Base-by-base conservation (phyloP, 345 rosid genomes). In the Orychophragmus violaceus region DNA sequence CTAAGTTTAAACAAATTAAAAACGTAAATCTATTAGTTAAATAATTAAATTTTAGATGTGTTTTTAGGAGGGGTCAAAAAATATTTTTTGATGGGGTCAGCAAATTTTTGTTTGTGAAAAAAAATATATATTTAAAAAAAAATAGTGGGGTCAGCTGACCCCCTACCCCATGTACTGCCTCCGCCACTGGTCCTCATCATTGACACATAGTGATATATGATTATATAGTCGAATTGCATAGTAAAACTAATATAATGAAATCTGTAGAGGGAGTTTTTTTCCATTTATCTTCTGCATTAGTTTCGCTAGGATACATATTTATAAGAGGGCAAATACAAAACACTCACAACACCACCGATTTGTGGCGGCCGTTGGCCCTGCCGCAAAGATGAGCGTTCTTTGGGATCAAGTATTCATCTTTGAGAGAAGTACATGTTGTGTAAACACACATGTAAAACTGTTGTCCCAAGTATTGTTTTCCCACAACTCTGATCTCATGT, bases 401-500 rank as follows among this genome's bases (percentile, higher is more conserved):
- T 0, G 55, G 32, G 32, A 50, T 24, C 18, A 24, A 13, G 32
- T 46, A 46, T 46, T 3, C 52, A 46, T 46, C 52, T 46, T 14
- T 46, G 27, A 46, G 27, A 46, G 52, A 46, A 10, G 27, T 46
- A 7, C 62, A 62, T 5, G n/a, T 52, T 41, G 67, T 71, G 52
- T 66, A 80, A 11, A 87, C 96, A 42, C 92, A 66, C 66, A 91
- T 11, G 64, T 91, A 89, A 22, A 91, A 81, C 18, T 87, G 91
- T 50, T 91, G 96, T 36, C 96, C 98, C 0, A 89, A 83, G 65
- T 91, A 89, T 52, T 91, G 98, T 32, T 95, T 1, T 95, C 89
- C 96, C 92, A 91, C 22, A 27, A 54, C 29, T 62, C 63, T 30
- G 57, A 71, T 42, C 63, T 53, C 11, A 62, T 0, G 56, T 63